Evolutionary conservation across 2,329 filamentous ascomycete species (phyloP).

Genomic region (Dothiorella sarmentorum): DNA sequence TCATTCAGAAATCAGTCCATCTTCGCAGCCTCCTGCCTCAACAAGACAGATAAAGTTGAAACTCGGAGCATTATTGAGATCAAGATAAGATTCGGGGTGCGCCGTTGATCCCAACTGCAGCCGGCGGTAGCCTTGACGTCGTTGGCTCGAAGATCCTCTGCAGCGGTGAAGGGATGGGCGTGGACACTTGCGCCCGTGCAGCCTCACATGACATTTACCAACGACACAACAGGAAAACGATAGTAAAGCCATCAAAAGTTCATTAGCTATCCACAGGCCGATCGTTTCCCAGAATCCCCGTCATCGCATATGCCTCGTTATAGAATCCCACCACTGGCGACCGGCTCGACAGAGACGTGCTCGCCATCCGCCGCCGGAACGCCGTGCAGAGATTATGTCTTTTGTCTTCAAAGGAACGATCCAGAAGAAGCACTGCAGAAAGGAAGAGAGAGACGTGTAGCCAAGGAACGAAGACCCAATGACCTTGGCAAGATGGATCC

Average conservation of each 20-base stretch:
- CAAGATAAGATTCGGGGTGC: not conserved
- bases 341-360: conserved; percentile 3
- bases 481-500: conserved; percentile 14
- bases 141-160: not conserved
- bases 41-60: no score
- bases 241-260: conserved; percentile 23
- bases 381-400: conserved; percentile 10
- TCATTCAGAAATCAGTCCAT: not conserved
- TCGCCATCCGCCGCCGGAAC: conserved; percentile 10
- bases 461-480: not conserved
- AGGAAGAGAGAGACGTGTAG: conserved; percentile 2
- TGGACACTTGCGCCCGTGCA: not conserved
- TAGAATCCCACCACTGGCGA: not conserved
- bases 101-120: not conserved
- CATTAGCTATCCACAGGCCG: conserved; percentile 40
- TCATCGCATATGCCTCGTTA: conserved; percentile 14
- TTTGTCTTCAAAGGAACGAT: conserved; percentile 6
- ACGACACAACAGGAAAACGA: not conserved
- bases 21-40: no score
- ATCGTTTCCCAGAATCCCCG: conserved; percentile 23
- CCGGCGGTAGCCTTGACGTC: conserved; percentile 1
- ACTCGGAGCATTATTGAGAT: no score
- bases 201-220: conserved; percentile 5
- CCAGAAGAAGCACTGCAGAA: conserved; percentile 5
- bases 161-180: conserved; percentile 2